Conservation (phyloP, 441 rosid species). For the Aquilaria agallochum region DNA sequence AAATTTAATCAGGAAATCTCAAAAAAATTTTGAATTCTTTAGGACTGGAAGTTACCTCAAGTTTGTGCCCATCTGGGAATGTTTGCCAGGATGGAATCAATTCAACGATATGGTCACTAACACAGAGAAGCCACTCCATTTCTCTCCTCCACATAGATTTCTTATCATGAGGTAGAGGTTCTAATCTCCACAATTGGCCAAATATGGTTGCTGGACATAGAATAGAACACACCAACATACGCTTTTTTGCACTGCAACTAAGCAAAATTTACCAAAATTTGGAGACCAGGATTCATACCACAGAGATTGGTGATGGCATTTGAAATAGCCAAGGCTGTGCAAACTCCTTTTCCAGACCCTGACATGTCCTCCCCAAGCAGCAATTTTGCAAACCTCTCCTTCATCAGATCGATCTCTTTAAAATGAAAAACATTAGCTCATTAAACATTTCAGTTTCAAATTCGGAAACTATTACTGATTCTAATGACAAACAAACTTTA, state of each 20-base stretch:
- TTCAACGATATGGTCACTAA: conserved; percentile 71
- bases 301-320: conserved; percentile 70
- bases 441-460: background rate
- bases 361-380: conserved; percentile 79
- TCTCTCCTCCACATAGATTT: conserved; percentile 74
- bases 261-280: background rate
- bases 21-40: background rate
- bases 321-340: conserved; percentile 61
- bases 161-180: conserved; percentile 47
- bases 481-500: no score
- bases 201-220: conserved; percentile 46
- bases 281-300: conserved; percentile 26
- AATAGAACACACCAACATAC: background rate
- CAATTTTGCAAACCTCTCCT: conserved; percentile 69
- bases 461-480: background rate
- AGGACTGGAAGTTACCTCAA: conserved; percentile 38
- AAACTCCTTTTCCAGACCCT: conserved; percentile 71
- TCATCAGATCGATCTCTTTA: conserved; percentile 60
- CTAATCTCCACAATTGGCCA: conserved; percentile 76
- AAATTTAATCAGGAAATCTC: no score
- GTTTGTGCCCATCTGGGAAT: conserved; percentile 56
- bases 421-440: no score
- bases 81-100: conserved; percentile 62
- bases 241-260: background rate
- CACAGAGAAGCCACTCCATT: conserved; percentile 65